Conservation (phyloP, 306 rosid genomes). For the Corylus avellana region DNA sequence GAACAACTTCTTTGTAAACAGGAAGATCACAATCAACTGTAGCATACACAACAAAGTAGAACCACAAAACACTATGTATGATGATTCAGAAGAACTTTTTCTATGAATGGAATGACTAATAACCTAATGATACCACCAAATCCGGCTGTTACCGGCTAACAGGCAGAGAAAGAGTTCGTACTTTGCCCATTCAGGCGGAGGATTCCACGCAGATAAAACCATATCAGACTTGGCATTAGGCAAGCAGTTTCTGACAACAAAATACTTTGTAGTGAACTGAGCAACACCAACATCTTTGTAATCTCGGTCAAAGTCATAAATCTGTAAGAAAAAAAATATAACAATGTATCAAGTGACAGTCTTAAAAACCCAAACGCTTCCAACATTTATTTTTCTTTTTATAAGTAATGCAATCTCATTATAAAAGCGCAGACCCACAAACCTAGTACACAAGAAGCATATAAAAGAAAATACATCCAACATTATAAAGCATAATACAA, state of each 20-base stretch:
- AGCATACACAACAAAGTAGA: background rate
- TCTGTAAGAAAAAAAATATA: slow-evolving; percentile 45
- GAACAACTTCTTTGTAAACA: background rate
- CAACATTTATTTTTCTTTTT: background rate
- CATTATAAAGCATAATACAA: background rate
- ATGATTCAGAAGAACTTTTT: background rate
- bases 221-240: slow-evolving; percentile 86
- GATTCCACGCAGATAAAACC: slow-evolving; percentile 98
- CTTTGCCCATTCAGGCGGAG: slow-evolving; percentile 95
- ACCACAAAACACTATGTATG: background rate
- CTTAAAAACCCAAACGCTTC: slow-evolving; percentile 16
- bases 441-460: no score
- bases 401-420: no score
- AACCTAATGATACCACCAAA: slow-evolving; percentile 5
- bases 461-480: no score
- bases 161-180: slow-evolving; percentile 47
- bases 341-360: slow-evolving; percentile 30
- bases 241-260: slow-evolving; percentile 94
- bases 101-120: slow-evolving; percentile 19
- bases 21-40: background rate
- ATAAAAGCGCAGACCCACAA: no score
- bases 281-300: slow-evolving; percentile 97
- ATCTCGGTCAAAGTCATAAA: slow-evolving; percentile 94
- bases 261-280: slow-evolving; percentile 84
- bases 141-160: slow-evolving; percentile 23